Evolutionary conservation across 345 rosid genomes (phyloP).

Genomic region (Dipteronia sinensis): DNA sequence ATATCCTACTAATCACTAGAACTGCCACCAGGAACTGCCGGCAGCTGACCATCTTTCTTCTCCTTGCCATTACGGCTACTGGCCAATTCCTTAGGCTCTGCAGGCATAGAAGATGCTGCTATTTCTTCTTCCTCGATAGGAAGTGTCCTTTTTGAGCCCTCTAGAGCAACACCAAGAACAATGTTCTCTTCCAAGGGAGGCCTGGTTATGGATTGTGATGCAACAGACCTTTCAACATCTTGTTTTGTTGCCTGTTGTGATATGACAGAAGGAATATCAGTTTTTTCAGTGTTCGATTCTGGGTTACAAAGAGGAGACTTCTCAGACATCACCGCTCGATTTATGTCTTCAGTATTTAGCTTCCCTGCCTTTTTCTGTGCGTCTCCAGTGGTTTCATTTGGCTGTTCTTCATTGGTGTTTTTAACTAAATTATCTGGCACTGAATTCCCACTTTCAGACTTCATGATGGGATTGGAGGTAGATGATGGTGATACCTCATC

Average conservation of each 20-base stretch:
- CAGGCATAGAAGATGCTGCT: too few relatives aligned
- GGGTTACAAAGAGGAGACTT: conserved; percentile 23
- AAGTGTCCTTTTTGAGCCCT: conserved; percentile 86
- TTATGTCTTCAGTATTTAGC: conserved; percentile 24
- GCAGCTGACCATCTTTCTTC: conserved; percentile 45
- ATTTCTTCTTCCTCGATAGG: conserved; percentile 72
- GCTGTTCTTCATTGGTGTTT: conserved; percentile 30
- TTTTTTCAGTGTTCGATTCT: conserved; percentile 26
- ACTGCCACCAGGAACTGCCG: conserved; percentile 31
- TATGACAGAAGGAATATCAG: conserved; percentile 21
- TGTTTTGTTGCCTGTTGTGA: conserved; percentile 39
- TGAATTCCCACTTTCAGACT: too few relatives aligned
- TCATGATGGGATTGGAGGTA: conserved; percentile 17
- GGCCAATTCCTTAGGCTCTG: conserved; percentile 61
- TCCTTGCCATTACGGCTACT: conserved; percentile 44
- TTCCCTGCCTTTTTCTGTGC: conserved; percentile 25
- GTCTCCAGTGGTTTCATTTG: conserved; percentile 30
- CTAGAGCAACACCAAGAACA: conserved; percentile 86
- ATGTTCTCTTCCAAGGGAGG: conserved; percentile 75
- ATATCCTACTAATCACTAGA: conserved; percentile 12
- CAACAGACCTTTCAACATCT: conserved; percentile 39
- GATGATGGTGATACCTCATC: conserved; percentile 34
- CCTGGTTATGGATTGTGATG: conserved; percentile 36
- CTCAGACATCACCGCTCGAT: conserved; percentile 21
- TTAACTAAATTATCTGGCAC: neutral